Conservation (phyloP, 2,329 filamentous ascomycete species). For the Cercospora sp. region DNA sequence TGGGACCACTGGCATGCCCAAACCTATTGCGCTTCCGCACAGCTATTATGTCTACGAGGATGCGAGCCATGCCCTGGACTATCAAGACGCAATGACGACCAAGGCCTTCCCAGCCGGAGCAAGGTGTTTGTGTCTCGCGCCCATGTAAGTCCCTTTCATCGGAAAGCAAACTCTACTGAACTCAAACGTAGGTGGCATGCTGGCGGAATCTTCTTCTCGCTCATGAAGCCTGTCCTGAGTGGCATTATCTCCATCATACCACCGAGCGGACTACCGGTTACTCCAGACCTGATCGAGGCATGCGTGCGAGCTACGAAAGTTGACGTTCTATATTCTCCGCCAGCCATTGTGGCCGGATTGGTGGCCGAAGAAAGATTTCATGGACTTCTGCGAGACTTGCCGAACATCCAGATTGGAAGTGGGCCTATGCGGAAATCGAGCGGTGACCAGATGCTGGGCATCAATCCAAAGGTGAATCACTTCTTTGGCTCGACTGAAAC, state of each 20-base stretch:
- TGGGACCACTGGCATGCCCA: constrained; percentile 23
- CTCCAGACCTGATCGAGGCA: constrained; percentile 6
- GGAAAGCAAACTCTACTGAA: not conserved
- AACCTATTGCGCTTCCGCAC: constrained; percentile 15
- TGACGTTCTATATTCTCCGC: constrained; percentile 10
- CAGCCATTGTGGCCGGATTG: constrained; percentile 3
- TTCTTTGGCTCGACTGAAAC: constrained; percentile 14
- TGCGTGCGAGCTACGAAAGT: not conserved
- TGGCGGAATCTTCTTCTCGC: constrained; percentile 11
- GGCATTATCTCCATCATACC: constrained; percentile 4
- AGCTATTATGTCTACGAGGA: constrained; percentile 12
- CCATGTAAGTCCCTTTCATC: not conserved
- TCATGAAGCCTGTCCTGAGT: constrained; percentile 14
- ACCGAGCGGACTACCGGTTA: constrained; percentile 5
- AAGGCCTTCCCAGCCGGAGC: not conserved
- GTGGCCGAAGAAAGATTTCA: not conserved
- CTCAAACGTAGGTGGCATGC: constrained; percentile 7
- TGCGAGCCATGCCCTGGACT: not conserved
- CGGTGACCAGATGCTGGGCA: constrained; percentile 4
- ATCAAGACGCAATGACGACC: not conserved
- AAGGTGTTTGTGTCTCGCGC: not conserved
- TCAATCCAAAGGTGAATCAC: constrained; percentile 2
- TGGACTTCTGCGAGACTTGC: not conserved
- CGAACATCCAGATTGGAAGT: constrained; percentile 7
- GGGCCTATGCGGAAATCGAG: constrained; percentile 5